Percentiles rank a stretch among this genome's conserved stretches.
These are phyloP conservation scores for Didymella segeticola DNA, from an alignment of 2,329 filamentous ascomycete genomes.

Conservation along the genomic window DNA sequence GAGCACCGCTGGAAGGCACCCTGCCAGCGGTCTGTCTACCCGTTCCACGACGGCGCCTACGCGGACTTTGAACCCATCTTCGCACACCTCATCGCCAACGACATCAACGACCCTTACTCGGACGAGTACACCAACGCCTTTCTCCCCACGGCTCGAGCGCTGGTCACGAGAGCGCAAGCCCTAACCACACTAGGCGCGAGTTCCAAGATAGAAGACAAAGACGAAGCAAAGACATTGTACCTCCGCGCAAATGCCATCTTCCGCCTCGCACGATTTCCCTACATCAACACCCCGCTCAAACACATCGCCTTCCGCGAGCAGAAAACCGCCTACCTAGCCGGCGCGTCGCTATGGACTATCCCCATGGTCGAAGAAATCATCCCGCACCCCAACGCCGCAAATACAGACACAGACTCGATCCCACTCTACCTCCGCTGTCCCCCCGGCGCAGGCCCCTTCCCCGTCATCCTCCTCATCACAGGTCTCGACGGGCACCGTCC, in stretches of 20 bases:
- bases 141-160: constrained; percentile 64
- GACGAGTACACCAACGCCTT: constrained; percentile 69
- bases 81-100: constrained; percentile 50
- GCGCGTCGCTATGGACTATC: constrained; percentile 51
- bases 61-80: constrained; percentile 72
- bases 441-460: constrained; percentile 48
- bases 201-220: constrained; percentile 53
- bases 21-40: constrained; percentile 62
- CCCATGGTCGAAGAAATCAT: constrained; percentile 68
- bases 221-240: constrained; percentile 65
- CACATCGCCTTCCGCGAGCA: constrained; percentile 69
- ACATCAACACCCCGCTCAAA: constrained; percentile 58
- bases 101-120: constrained; percentile 69
- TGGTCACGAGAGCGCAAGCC: constrained; percentile 61
- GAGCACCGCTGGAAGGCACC: constrained; percentile 45
- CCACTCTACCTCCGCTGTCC: constrained; percentile 71
- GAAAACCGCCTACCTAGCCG: constrained; percentile 68
- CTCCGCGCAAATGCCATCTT: constrained; percentile 75
- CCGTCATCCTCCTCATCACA: constrained; percentile 62
- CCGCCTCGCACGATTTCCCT: constrained; percentile 74
- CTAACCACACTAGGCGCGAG: constrained; percentile 31
- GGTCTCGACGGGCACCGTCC: constrained; percentile 66
- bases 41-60: constrained; percentile 73
- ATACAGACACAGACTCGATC: constrained; percentile 62
- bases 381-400: constrained; percentile 60